A percentile compares a stretch with the other conserved stretches of the same genome.
These are phyloP conservation scores for Lachnellula suecica DNA, from an alignment of 2,329 filamentous ascomycete species.

Conservation along the genomic window DNA sequence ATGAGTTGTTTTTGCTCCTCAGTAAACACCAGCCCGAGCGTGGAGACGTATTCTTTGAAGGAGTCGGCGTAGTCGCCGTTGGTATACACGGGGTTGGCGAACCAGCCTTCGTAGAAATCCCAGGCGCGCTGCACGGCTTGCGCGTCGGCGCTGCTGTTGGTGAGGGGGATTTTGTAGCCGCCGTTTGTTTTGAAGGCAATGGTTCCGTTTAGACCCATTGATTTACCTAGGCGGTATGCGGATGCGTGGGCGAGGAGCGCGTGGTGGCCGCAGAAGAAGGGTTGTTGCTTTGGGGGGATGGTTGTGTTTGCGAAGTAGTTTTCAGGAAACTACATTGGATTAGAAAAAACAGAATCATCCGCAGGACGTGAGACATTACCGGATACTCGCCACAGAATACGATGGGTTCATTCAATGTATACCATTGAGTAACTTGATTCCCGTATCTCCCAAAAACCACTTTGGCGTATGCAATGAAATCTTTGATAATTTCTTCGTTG, in stretches of 20 bases:
- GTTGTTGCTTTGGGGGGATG: slow-evolving; percentile 39
- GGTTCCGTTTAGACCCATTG: slow-evolving; percentile 49
- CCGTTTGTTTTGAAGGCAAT: slow-evolving; percentile 40
- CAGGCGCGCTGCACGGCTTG: slow-evolving; percentile 28
- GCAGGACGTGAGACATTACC: not conserved
- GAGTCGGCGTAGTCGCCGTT: slow-evolving; percentile 49
- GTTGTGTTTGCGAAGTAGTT: slow-evolving; percentile 36
- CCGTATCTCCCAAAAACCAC: slow-evolving; percentile 49
- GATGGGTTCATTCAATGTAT: slow-evolving; percentile 52
- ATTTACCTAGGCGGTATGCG: slow-evolving; percentile 51
- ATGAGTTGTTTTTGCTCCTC: slow-evolving; percentile 48
- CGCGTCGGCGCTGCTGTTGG: slow-evolving; percentile 31
- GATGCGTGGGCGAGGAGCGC: slow-evolving; percentile 47
- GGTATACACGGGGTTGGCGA: slow-evolving; percentile 53
- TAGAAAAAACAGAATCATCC: no score
- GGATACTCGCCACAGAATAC: slow-evolving; percentile 28
- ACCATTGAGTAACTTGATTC: slow-evolving; percentile 50
- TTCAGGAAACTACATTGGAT: slow-evolving; percentile 19
- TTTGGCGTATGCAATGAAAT: slow-evolving; percentile 52
- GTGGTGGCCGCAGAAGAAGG: slow-evolving; percentile 39
- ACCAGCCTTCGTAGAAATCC: slow-evolving; percentile 43
- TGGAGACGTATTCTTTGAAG: slow-evolving; percentile 43
- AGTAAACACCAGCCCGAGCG: slow-evolving; percentile 46
- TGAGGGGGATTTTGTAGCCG: slow-evolving; percentile 50
- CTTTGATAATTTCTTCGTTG: slow-evolving; percentile 45